These are phyloP conservation scores for Harringtonia lauricola DNA, from an alignment of 2,329 filamentous ascomycete species.

Conservation along the genomic window DNA sequence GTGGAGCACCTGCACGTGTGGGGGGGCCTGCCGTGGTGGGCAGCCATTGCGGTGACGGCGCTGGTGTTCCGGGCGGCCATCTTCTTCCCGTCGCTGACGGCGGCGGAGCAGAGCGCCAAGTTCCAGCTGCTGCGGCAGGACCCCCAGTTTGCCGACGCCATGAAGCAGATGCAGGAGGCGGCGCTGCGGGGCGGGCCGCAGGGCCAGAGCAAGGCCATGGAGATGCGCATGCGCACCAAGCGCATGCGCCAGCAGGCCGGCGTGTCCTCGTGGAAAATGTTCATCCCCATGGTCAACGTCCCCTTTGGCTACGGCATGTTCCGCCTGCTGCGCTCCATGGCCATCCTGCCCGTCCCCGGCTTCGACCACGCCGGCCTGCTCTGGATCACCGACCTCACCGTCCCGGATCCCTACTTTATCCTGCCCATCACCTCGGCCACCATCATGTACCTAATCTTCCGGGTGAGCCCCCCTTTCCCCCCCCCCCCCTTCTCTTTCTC, in stretches of 20 bases:
- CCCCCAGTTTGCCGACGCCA: slow-evolving; percentile 36
- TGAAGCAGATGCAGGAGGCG: slow-evolving; percentile 29
- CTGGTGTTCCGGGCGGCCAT: slow-evolving; percentile 53
- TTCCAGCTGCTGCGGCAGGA: slow-evolving; percentile 35
- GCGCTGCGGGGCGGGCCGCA: slow-evolving; percentile 19
- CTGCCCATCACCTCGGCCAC: slow-evolving; percentile 53
- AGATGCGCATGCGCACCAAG: slow-evolving; percentile 32
- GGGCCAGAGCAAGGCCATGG: slow-evolving; percentile 36
- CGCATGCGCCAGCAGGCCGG: slow-evolving; percentile 43
- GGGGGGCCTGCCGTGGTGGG: slow-evolving; percentile 71
- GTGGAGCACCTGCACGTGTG: slow-evolving; percentile 78
- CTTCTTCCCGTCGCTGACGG: slow-evolving; percentile 52
- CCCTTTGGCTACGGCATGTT: slow-evolving; percentile 75
- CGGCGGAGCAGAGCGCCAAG: slow-evolving; percentile 51
- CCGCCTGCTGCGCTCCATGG: slow-evolving; percentile 64
- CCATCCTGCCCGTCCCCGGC: slow-evolving; percentile 66
- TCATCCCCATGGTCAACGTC: slow-evolving; percentile 45
- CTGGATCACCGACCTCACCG: slow-evolving; percentile 73
- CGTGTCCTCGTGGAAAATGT: slow-evolving; percentile 35
- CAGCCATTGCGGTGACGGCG: slow-evolving; percentile 55
- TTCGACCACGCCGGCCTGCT: slow-evolving; percentile 57
- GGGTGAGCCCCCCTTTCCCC: slow-evolving; percentile 36
- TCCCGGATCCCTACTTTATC: slow-evolving; percentile 65
- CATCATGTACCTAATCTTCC: slow-evolving; percentile 46
- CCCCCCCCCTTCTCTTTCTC: background rate